These are phyloP conservation scores for Kurtzmaniella fragi DNA, from an alignment of 805 yeast genomes.

Conservation along the genomic window DNA sequence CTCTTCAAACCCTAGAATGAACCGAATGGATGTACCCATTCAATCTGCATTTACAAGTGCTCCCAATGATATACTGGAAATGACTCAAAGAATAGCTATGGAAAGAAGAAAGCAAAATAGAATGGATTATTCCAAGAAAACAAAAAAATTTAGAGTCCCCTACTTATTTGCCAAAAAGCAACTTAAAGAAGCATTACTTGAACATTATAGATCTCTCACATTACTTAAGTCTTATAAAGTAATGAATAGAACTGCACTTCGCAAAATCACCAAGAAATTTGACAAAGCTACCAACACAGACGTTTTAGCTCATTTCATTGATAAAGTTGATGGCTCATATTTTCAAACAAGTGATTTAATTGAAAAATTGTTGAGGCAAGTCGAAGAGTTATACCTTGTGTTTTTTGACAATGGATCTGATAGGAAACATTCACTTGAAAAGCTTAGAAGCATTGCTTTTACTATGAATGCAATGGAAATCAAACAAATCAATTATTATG, in stretches of 20 bases:
- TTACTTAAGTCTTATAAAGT: slow-evolving; percentile 65
- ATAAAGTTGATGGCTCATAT: slow-evolving; percentile 50
- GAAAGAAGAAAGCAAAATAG: slow-evolving; percentile 9
- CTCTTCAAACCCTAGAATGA: background rate
- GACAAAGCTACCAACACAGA: slow-evolving; percentile 63
- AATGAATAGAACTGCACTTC: slow-evolving; percentile 80
- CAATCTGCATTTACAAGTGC: background rate
- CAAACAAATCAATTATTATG: slow-evolving; percentile 28
- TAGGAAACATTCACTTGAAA: slow-evolving; percentile 67
- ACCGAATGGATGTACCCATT: too few relatives aligned
- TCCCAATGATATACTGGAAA: background rate
- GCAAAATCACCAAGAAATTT: slow-evolving; percentile 85
- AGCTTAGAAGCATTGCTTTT: slow-evolving; percentile 44
- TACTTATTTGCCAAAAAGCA: slow-evolving; percentile 63
- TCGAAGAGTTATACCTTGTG: slow-evolving; percentile 63
- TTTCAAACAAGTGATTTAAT: slow-evolving; percentile 60
- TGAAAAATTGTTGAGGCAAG: slow-evolving; percentile 56
- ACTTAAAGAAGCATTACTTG: slow-evolving; percentile 63
- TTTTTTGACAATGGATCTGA: slow-evolving; percentile 56
- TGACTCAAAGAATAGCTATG: slow-evolving; percentile 4
- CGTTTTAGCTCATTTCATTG: slow-evolving; percentile 46
- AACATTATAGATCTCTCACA: slow-evolving; percentile 69
- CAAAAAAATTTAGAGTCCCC: slow-evolving; percentile 41
- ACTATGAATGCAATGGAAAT: slow-evolving; percentile 27
- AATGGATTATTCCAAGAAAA: slow-evolving; percentile 45